Percentiles rank a stretch among this genome's conserved stretches.
Evolutionary conservation across 2,329 filamentous ascomycete genomes (phyloP).

Genomic region (Epichloe aotearoae): DNA sequence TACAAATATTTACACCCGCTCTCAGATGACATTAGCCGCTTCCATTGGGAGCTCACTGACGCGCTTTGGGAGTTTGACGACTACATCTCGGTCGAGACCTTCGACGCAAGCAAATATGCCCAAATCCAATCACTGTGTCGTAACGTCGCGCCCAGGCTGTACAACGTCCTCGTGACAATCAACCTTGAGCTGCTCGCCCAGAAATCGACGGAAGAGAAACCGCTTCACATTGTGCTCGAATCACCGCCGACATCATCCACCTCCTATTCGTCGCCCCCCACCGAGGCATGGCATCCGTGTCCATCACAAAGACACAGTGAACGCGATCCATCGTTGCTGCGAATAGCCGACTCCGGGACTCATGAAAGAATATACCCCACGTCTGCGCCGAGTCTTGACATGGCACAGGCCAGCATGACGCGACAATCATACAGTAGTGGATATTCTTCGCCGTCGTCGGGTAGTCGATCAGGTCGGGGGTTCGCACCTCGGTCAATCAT

Average conservation of each 20-base stretch:
- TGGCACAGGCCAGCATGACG: conserved; percentile 2
- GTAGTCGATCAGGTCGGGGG: conserved; percentile 5
- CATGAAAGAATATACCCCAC: neutral
- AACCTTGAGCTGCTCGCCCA: conserved; percentile 29
- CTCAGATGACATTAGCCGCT: conserved; percentile 35
- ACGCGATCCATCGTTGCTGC: neutral
- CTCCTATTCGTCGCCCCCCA: neutral
- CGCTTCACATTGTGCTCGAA: conserved; percentile 6
- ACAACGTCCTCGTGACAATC: conserved; percentile 39
- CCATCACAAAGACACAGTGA: neutral
- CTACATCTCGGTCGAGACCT: conserved; percentile 33
- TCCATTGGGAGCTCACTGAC: conserved; percentile 33
- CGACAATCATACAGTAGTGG: conserved; percentile 8
- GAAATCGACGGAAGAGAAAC: conserved; percentile 10
- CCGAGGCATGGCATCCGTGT: neutral
- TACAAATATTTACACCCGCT: neutral
- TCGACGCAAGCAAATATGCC: conserved; percentile 34
- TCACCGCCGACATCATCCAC: conserved; percentile 5
- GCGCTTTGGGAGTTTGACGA: conserved; percentile 46
- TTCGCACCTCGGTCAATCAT: conserved; percentile 4
- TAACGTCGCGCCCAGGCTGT: conserved; percentile 33
- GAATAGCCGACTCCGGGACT: neutral
- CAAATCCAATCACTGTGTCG: conserved; percentile 36
- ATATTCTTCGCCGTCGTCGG: conserved; percentile 6
- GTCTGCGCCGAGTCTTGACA: conserved; percentile 2